These are phyloP conservation scores for Acanthamoeba castellanii DNA, from an alignment of 208 protist genomes.

Conservation along the genomic window DNA sequence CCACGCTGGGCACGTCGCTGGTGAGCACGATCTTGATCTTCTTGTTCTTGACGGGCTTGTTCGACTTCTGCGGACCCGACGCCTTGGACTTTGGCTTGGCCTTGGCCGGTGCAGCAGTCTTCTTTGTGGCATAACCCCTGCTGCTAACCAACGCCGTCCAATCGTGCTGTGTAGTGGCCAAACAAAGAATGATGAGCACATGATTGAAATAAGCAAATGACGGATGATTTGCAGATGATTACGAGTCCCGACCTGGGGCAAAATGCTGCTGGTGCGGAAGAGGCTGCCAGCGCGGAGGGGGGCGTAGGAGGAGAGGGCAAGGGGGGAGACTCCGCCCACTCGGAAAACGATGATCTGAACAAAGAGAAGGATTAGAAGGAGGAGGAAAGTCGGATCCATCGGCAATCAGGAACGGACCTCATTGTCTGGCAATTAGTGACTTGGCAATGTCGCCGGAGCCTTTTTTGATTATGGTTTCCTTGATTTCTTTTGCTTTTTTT, in stretches of 20 bases:
- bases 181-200: not conserved
- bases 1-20: not conserved
- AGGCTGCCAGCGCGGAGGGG: not conserved
- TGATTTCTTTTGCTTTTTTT: not conserved
- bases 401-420: not conserved
- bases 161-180: not conserved
- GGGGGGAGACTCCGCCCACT: not conserved
- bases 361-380: not conserved
- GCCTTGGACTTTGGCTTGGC: not conserved
- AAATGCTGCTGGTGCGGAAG: not conserved
- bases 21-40: conserved; percentile 70
- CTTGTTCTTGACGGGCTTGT: not conserved
- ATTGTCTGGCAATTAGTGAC: not conserved
- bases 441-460: not conserved
- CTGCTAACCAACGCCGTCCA: not conserved
- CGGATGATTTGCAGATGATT: too few relatives aligned
- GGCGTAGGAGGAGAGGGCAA: not conserved
- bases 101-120: not conserved
- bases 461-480: not conserved
- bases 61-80: not conserved
- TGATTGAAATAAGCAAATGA: not conserved
- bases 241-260: not conserved
- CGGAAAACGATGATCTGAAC: not conserved
- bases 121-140: not conserved
- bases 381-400: not conserved